Evolutionary conservation across 2,329 filamentous ascomycete genomes (phyloP), one percentile per base, ranked within the genome.

Genomic region (Colletotrichum falcatum): DNA sequence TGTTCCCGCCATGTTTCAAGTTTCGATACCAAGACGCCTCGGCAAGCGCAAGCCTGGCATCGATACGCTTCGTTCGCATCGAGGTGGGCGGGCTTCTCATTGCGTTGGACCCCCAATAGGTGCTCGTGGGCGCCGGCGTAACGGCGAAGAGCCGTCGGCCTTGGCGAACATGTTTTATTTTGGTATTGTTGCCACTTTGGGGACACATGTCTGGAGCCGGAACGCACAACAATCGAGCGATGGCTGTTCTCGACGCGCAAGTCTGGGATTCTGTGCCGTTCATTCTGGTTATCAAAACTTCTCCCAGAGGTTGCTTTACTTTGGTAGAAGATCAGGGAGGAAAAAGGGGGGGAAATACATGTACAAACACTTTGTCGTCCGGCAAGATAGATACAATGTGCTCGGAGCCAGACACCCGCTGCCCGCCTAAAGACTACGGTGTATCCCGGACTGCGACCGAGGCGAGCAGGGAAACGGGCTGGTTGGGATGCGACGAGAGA

Each of bases 141-240:
- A 39, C 33, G 33, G 33, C 33, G 3, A 8, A 12, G n/a, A 46
- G 20, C 23, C 20, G 44, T 46, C 20, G 44, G 20, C 20, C 44
- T 46, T 46, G 44, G 44, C 44, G n/a, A n/a, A 11, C 0, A 12
- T 23, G 44, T n/a, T 12, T 12, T 12, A 12, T 12, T 12, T 23
- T 23, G 5, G 11, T 14, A 23, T 46, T 12, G 5, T 9, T 23
- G 3, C 44, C 20, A 23, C 23, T 46, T 44, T 3, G 8, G 42
- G 42, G 48, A 60, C 44, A 61, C 20, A 26, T 28, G 58, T 49
- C 58, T 61, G n/a, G 44, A 49, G 18, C 6, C 33, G n/a, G 33
- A 37, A 6, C 35, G 11, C 14, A 16, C n/a, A n/a, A n/a, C 20
- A 23, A 23, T 37, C 12, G 33, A 55, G 33, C n/a, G 14, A 26